Evolutionary conservation across 495 filamentous ascomycete species (phyloP), one percentile per base, ranked within the genome.

Genomic region (Talaromyces trachyspermus): DNA sequence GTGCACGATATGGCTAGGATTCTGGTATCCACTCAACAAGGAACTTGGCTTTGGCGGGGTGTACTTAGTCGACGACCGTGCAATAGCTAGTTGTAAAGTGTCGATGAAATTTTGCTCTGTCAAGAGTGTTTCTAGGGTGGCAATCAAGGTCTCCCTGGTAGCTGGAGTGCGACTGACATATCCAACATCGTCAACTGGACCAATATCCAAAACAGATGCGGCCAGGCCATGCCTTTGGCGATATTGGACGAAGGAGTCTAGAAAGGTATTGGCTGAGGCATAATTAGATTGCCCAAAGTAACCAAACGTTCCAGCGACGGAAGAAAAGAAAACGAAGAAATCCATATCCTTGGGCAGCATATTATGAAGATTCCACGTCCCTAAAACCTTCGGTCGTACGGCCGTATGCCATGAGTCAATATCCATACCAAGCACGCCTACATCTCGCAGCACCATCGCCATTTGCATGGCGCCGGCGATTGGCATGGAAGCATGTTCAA

Each of bases 311-410:
- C 56, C 63, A 5, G 49, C 49, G 8, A 62, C 33, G 8, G 59
- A 64, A 11, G 41, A 30, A 1, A 53, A 48, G 10, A 49, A 3
- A 5, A 56, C 19, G 24, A 56, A 53, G 30, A 56, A 56, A 25
- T 56, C 54, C 22, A 55, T 35, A 17, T 1, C 15, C 11, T 5
- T 7, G 8, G 22, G 9, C 5, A 38, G 22, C 2, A 25, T 46
- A 2, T 74, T 61, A 57, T 82, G 77, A 42, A 82, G 68, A 56
- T 80, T 73, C 59, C 57, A 65, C 1, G 66, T 64, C 8, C 70
- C 71, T 5, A 59, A 27, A 1, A 65, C 63, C 54, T 72, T 74
- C 27, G 69, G 64, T 2, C 40, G 48, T 0, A 65, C 45, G 0
- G 59, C 56, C 0, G 46, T 51, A 1, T 50, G 50, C 58, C 66